Evolutionary conservation across 352 stramenopile species (phyloP).

Genomic region (Globisporangium spiculum): DNA sequence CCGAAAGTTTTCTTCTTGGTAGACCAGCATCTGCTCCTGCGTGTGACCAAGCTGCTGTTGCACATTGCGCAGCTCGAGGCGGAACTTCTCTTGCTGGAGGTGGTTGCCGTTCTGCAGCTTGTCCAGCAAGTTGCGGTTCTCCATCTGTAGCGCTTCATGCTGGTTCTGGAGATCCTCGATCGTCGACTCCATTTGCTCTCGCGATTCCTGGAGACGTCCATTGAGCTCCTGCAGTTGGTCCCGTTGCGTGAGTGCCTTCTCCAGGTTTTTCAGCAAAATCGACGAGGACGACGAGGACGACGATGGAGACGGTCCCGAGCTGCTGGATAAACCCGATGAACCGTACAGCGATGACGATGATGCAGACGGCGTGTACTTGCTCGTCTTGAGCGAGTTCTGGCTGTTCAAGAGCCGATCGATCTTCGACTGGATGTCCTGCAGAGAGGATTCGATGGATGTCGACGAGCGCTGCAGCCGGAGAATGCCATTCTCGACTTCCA

Average conservation of each 20-base stretch:
- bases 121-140: constrained; percentile 67
- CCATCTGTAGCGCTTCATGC: constrained; percentile 57
- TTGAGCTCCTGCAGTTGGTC: constrained; percentile 65
- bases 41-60: constrained; percentile 63
- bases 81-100: constrained; percentile 71
- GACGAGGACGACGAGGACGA: constrained; percentile 29
- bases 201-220: constrained; percentile 42
- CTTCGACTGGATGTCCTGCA: constrained; percentile 78
- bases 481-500: constrained; percentile 62
- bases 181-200: constrained; percentile 46
- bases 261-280: constrained; percentile 67
- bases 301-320: constrained; percentile 21
- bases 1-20: constrained; percentile 67
- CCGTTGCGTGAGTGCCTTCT: constrained; percentile 65
- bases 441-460: constrained; percentile 69
- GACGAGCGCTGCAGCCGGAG: constrained; percentile 72
- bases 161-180: constrained; percentile 61
- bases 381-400: constrained; percentile 44
- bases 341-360: constrained; percentile 9
- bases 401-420: constrained; percentile 71
- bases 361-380: constrained; percentile 32
- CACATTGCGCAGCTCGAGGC: constrained; percentile 53
- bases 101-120: constrained; percentile 66
- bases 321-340: constrained; percentile 24
- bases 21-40: constrained; percentile 68